Percentiles rank a stretch among this genome's conserved stretches.
phyloP scores from a whole-genome alignment of 169 alveolate species.

The Haemoproteus tartakovskyi region DNA sequence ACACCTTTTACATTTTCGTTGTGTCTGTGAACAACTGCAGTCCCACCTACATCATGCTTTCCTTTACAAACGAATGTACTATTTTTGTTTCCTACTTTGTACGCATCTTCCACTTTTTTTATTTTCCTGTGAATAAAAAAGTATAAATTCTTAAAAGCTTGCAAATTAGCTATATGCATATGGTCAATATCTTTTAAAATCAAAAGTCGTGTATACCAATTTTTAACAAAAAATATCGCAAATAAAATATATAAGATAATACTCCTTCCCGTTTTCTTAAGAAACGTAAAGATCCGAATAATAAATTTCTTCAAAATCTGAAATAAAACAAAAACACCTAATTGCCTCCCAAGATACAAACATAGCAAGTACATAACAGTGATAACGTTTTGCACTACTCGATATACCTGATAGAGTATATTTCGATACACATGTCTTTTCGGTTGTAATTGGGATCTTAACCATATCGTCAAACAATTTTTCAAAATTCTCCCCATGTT shows the following conservation, averaged over 20 bases:
- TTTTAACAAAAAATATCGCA: slow-evolving; percentile 34
- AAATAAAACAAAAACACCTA: too few relatives aligned
- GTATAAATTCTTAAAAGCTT: slow-evolving; percentile 43
- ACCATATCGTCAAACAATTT: neutral
- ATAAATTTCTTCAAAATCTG: neutral
- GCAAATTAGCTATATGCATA: slow-evolving; percentile 51
- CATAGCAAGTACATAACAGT: too few relatives aligned
- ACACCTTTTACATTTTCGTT: neutral
- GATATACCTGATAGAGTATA: too few relatives aligned
- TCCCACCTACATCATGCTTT: neutral
- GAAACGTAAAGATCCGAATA: neutral
- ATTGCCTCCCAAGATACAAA: too few relatives aligned
- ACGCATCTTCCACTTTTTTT: neutral
- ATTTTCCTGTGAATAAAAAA: slow-evolving; percentile 30
- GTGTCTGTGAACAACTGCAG: neutral
- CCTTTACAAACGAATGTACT: too few relatives aligned
- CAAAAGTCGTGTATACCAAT: slow-evolving; percentile 41
- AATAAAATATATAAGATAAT: slow-evolving; percentile 6
- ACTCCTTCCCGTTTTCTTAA: neutral
- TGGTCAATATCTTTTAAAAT: slow-evolving; percentile 55
- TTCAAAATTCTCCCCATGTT: slow-evolving; percentile 1
- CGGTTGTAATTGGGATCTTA: too few relatives aligned
- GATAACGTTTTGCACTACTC: too few relatives aligned
- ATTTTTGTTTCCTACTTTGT: neutral
- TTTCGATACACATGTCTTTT: too few relatives aligned